Percentiles rank a stretch among this genome's conserved stretches.
Conservation (phyloP, 768 basidiomycete species). For the Leccinum pellstonianum region DNA sequence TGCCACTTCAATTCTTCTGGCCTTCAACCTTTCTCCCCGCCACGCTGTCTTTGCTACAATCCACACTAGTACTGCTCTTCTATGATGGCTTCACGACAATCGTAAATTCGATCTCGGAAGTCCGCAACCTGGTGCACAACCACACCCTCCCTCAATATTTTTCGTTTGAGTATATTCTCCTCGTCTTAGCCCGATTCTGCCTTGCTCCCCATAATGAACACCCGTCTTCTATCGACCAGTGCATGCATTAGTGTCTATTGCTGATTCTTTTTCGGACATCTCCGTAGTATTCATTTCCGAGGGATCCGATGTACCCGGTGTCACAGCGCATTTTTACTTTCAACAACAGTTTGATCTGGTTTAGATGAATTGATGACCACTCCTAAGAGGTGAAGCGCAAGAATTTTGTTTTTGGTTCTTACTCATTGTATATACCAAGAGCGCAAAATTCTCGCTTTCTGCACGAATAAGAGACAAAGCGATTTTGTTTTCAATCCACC, state of each 20-base stretch:
- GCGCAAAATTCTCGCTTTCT: neutral
- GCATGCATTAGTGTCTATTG: neutral
- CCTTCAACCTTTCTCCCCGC: no score
- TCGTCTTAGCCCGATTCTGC: neutral
- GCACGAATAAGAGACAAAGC: no score
- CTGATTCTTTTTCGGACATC: constrained; percentile 4
- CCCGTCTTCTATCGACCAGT: neutral
- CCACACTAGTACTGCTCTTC: no score
- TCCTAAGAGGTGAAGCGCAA: neutral
- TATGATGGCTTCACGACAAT: no score
- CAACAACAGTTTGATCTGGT: neutral
- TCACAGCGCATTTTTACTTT: neutral
- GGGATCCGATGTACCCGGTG: neutral
- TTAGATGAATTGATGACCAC: neutral
- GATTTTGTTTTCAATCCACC: no score
- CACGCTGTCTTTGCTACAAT: no score
- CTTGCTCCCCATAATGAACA: neutral
- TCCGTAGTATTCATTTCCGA: neutral
- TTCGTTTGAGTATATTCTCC: neutral
- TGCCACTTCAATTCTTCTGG: no score
- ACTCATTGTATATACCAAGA: neutral
- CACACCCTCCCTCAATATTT: constrained; percentile 8
- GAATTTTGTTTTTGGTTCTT: neutral
- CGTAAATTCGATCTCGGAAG: no score
- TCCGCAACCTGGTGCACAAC: no score